phyloP scores from a whole-genome alignment of 306 rosid genomes.

The Calophaca sinica region DNA sequence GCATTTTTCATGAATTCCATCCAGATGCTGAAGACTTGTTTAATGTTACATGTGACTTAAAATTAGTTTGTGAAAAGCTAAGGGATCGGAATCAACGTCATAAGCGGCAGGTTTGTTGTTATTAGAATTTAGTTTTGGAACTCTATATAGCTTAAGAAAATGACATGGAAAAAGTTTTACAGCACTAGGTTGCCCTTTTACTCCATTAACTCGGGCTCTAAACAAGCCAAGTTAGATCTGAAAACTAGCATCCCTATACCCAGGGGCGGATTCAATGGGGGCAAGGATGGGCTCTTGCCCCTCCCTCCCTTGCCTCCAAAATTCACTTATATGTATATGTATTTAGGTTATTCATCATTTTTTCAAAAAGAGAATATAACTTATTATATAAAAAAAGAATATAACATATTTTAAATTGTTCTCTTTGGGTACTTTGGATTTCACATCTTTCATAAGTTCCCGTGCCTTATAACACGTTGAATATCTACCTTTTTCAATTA shows the following conservation, averaged over 20 bases:
- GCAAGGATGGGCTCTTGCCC: too few relatives aligned
- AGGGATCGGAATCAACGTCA: slow-evolving; percentile 82
- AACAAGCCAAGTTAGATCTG: background rate
- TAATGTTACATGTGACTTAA: slow-evolving; percentile 95
- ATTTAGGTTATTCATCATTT: too few relatives aligned
- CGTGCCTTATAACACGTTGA: too few relatives aligned
- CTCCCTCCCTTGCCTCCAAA: too few relatives aligned
- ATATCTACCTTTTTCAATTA: too few relatives aligned
- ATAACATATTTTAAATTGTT: too few relatives aligned
- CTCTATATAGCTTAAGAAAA: slow-evolving; percentile 4
- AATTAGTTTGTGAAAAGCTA: slow-evolving; percentile 94
- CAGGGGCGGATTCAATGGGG: too few relatives aligned
- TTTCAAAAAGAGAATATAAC: too few relatives aligned
- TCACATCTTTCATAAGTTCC: too few relatives aligned
- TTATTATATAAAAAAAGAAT: too few relatives aligned
- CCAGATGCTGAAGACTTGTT: slow-evolving; percentile 98
- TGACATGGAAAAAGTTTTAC: background rate
- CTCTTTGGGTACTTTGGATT: too few relatives aligned
- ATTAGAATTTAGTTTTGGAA: slow-evolving; percentile 12
- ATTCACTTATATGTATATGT: too few relatives aligned
- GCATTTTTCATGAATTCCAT: slow-evolving; percentile 93
- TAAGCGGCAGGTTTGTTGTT: slow-evolving; percentile 77
- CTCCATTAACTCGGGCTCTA: slow-evolving; percentile 3
- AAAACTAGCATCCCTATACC: background rate
- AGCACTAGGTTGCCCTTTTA: background rate